Evolutionary conservation across 2,329 filamentous ascomycete genomes (phyloP).

Genomic region (Colletotrichum coccodes): DNA sequence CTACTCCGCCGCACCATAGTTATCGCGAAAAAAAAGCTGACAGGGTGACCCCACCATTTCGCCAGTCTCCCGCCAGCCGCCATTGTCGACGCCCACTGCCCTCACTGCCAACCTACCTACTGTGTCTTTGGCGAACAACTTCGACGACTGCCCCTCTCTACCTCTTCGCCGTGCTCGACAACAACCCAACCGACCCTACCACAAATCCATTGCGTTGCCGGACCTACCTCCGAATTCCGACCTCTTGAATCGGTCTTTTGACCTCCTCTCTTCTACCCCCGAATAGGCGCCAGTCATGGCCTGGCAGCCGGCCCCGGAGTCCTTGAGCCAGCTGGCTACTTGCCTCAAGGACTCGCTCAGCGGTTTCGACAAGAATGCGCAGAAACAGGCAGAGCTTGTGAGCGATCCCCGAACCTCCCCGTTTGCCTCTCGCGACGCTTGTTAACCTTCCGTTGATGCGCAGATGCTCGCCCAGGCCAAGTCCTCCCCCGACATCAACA

Average conservation of each 20-base stretch:
- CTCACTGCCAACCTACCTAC: constrained; percentile 6
- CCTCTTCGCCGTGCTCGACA: constrained; percentile 1
- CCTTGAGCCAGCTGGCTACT: constrained; percentile 86
- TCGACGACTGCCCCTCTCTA: constrained; percentile 32
- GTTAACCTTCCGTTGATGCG: constrained; percentile 36
- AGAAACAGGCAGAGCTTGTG: constrained; percentile 91
- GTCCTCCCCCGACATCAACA: constrained; percentile 91
- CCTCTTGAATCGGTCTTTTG: constrained; percentile 27
- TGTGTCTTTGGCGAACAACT: constrained; percentile 20
- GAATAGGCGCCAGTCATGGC: constrained; percentile 69
- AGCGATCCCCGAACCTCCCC: constrained; percentile 44
- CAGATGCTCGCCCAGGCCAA: constrained; percentile 96
- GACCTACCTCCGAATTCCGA: constrained; percentile 13
- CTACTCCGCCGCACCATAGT: constrained; percentile 33
- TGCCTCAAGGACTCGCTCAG: constrained; percentile 94
- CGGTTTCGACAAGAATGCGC: constrained; percentile 79
- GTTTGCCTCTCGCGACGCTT: constrained; percentile 18
- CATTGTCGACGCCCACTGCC: constrained; percentile 24
- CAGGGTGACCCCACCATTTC: constrained; percentile 34
- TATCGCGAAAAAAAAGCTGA: constrained; percentile 35
- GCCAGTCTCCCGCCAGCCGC: constrained; percentile 11
- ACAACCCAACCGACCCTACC: constrained; percentile 3
- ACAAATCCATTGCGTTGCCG: constrained; percentile 10
- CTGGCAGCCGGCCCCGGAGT: constrained; percentile 92
- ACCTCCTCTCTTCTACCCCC: constrained; percentile 21